Percentiles rank a stretch among this genome's conserved stretches.
These are phyloP conservation scores for Sarocladium kiliense DNA, from an alignment of 2,329 filamentous ascomycete species.

Conservation along the genomic window DNA sequence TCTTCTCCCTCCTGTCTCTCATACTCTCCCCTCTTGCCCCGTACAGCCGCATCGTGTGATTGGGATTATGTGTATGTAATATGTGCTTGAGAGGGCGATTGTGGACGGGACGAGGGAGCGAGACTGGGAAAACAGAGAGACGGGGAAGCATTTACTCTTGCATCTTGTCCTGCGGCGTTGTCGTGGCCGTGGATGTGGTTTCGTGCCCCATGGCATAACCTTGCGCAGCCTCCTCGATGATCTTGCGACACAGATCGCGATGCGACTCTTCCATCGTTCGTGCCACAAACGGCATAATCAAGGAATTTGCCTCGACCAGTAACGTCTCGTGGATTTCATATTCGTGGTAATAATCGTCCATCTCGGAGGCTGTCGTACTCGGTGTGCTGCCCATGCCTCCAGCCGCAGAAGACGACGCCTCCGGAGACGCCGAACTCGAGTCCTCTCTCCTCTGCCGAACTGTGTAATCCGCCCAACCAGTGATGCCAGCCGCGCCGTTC, in stretches of 20 bases:
- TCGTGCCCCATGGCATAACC: neutral
- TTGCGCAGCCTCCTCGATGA: constrained; percentile 25
- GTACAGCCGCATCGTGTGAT: no score
- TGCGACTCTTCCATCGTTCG: constrained; percentile 24
- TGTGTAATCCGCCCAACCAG: constrained; percentile 33
- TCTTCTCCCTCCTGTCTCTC: no score
- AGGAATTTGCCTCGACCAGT: constrained; percentile 26
- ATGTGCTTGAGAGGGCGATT: neutral
- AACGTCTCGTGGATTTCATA: constrained; percentile 28
- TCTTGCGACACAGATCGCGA: constrained; percentile 22
- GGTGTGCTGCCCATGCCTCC: constrained; percentile 20
- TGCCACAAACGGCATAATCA: constrained; percentile 30
- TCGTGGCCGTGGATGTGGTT: constrained; percentile 16
- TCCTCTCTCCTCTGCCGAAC: constrained; percentile 19
- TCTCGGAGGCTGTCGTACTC: constrained; percentile 15
- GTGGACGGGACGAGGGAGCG: neutral
- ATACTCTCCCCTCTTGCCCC: no score
- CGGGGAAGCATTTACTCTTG: neutral
- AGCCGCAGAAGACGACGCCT: constrained; percentile 16
- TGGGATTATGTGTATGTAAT: no score
- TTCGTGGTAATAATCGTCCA: constrained; percentile 14
- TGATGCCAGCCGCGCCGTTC: constrained; percentile 36
- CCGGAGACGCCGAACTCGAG: constrained; percentile 10
- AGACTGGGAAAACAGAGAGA: neutral
- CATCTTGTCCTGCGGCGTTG: constrained; percentile 9